A percentile compares a stretch with the other conserved stretches of the same genome.
These are phyloP conservation scores for Globisporangium orthogonon DNA, from an alignment of 352 stramenopile genomes.

Conservation along the genomic window DNA sequence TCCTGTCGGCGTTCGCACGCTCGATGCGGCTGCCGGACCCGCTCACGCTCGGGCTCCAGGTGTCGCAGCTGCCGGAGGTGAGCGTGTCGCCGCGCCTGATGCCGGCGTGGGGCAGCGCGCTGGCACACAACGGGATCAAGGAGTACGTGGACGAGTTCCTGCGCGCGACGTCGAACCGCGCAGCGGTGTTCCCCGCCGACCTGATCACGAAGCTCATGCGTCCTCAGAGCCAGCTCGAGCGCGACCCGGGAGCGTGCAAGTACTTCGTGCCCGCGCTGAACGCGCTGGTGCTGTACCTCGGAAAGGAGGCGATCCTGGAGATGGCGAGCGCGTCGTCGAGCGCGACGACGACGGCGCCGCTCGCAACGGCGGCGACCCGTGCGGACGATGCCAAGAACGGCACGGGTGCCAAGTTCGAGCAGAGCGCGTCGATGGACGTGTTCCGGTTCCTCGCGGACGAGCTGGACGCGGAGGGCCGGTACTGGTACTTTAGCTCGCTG, in stretches of 20 bases:
- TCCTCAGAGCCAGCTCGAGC: slow-evolving; percentile 48
- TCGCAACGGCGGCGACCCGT: slow-evolving; percentile 3
- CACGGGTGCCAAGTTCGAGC: slow-evolving; percentile 71
- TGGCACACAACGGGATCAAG: slow-evolving; percentile 88
- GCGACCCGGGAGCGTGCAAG: slow-evolving; percentile 66
- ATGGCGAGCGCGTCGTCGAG: slow-evolving; percentile 48
- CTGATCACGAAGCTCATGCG: slow-evolving; percentile 73
- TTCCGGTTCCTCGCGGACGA: slow-evolving; percentile 95
- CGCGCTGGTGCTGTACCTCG: slow-evolving; percentile 80
- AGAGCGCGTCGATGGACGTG: slow-evolving; percentile 89
- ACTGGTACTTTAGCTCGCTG: slow-evolving; percentile 98
- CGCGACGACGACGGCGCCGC: not conserved
- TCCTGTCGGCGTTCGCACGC: slow-evolving; percentile 96
- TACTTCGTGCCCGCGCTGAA: slow-evolving; percentile 94
- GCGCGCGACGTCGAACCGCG: slow-evolving; percentile 77
- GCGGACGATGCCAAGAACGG: slow-evolving; percentile 20
- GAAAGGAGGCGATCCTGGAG: slow-evolving; percentile 79
- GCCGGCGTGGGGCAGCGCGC: slow-evolving; percentile 91
- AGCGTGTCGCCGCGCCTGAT: slow-evolving; percentile 91
- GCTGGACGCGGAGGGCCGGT: slow-evolving; percentile 94
- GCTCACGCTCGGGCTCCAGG: slow-evolving; percentile 97
- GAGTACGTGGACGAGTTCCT: slow-evolving; percentile 96
- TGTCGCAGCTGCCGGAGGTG: slow-evolving; percentile 96
- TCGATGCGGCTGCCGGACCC: slow-evolving; percentile 96
- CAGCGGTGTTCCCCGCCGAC: slow-evolving; percentile 84